phyloP scores from a whole-genome alignment of 2,329 filamentous ascomycete genomes.

The Exserohilum rostratum region DNA sequence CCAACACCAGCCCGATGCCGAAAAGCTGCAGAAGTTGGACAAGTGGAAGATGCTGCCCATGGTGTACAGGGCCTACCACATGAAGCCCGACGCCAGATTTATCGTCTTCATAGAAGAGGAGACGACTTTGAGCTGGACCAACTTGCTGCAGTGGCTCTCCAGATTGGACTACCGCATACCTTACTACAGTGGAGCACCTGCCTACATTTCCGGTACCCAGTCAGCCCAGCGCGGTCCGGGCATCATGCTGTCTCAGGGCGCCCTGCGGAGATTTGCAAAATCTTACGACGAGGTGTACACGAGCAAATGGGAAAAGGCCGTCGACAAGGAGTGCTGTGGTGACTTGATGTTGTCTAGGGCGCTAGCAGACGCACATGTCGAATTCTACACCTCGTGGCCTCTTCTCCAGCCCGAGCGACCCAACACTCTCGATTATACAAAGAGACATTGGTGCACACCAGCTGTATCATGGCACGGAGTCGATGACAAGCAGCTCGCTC shows the following conservation, averaged over 20 bases:
- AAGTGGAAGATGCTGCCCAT: slow-evolving; percentile 66
- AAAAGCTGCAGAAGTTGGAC: slow-evolving; percentile 58
- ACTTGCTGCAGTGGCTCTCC: slow-evolving; percentile 48
- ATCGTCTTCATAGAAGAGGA: slow-evolving; percentile 47
- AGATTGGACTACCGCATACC: slow-evolving; percentile 49
- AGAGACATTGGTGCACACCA: slow-evolving; percentile 52
- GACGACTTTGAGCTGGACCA: slow-evolving; percentile 45
- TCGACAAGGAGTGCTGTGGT: slow-evolving; percentile 47
- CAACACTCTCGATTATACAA: slow-evolving; percentile 47
- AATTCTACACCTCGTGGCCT: slow-evolving; percentile 49
- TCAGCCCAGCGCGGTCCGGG: slow-evolving; percentile 53
- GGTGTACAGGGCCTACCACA: slow-evolving; percentile 56
- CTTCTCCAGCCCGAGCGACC: slow-evolving; percentile 53
- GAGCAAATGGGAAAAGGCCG: slow-evolving; percentile 40
- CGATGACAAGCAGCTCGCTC: slow-evolving; percentile 26
- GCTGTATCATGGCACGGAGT: slow-evolving; percentile 49
- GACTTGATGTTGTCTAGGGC: slow-evolving; percentile 46
- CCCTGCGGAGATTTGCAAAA: slow-evolving; percentile 43
- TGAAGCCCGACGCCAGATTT: slow-evolving; percentile 37
- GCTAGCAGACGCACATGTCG: slow-evolving; percentile 43
- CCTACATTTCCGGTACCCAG: slow-evolving; percentile 44
- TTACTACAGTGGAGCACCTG: slow-evolving; percentile 51
- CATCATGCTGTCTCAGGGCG: slow-evolving; percentile 51
- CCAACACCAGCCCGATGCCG: slow-evolving; percentile 48
- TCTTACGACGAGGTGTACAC: slow-evolving; percentile 40